Evolutionary conservation across 2,329 filamentous ascomycete genomes (phyloP), one percentile per base, ranked within the genome.

Genomic region (Verticillium zaregamsianum): DNA sequence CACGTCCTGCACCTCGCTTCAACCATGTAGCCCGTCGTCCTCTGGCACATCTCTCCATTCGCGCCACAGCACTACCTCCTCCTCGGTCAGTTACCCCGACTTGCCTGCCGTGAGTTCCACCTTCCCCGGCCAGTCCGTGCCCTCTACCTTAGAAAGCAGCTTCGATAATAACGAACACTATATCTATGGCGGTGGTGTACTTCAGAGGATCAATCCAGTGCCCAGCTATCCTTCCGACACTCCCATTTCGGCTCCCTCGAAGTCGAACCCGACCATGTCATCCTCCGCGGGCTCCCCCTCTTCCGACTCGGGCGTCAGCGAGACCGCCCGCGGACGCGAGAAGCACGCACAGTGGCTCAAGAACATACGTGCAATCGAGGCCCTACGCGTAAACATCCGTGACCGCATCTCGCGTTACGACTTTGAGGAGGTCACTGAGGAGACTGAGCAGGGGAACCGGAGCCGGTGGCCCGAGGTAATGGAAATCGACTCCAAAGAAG

Each of bases 61-160:
- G 12, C 84, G 88, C 60, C 85, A 88, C 71, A 83, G 81, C 69
- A 84, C 84, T 1, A 83, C 82, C 5, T 85, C 84, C 55, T n/a
- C n/a, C n/a, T n/a, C n/a, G n/a, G 84, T 86, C 69, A 85, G 91
- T 77, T 95, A 95, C 74, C 91, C 91, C 20, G 91, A 81, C 66
- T 84, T 95, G 35, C 90, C 83, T 54, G 84, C 90, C 55, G 88
- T 91, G 59, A 87, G 84, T 62, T 84, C 88, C 55, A 88, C 89
- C 72, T 91, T 90, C 70, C 82, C 84, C 2, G 82, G 87, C 35
- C 88, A 90, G 66, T 85, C 86, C 3, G 86, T 88, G 39, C 88
- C 90, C 2, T 87, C 90, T 14, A 90, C 89, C 25, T 83, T 94
- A 17, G 91, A 89, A 2, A 83, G 87, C 15, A 87, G 78, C 69